phyloP scores from a whole-genome alignment of 2,329 filamentous ascomycete species.

The Didymella arachidicola region DNA sequence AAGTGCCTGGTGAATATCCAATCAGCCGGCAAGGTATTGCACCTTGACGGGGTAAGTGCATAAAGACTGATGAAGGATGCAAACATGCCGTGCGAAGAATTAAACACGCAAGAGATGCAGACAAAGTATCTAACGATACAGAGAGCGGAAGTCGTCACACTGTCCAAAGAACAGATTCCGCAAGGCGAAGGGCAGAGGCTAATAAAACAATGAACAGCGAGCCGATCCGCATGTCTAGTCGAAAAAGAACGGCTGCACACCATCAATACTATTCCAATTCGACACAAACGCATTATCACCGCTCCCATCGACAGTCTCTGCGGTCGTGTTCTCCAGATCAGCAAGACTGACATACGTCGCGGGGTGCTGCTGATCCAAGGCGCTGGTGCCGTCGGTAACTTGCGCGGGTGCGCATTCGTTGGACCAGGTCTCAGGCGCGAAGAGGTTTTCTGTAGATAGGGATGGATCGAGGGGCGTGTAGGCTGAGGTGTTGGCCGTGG shows the following conservation, averaged over 20 bases:
- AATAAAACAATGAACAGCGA: no score
- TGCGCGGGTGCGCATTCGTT: background rate
- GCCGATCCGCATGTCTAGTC: background rate
- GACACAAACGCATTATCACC: background rate
- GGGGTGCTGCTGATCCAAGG: background rate
- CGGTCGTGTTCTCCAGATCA: background rate
- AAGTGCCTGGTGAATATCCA: no score
- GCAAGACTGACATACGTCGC: background rate
- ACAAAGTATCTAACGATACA: no score
- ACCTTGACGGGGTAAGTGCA: no score
- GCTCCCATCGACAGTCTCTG: background rate
- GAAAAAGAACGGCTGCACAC: conserved; percentile 6
- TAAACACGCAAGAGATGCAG: no score
- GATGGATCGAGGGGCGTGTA: conserved; percentile 1
- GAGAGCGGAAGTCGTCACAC: background rate
- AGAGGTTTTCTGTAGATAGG: background rate
- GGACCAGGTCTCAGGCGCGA: background rate
- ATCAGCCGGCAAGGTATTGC: no score
- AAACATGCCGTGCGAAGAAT: no score
- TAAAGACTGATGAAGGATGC: no score
- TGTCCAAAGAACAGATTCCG: background rate
- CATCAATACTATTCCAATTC: conserved; percentile 1
- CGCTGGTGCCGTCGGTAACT: background rate
- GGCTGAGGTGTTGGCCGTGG: background rate
- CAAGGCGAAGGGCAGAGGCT: no score